These are phyloP conservation scores for Neopestalotiopsis rosae DNA, from an alignment of 2,329 filamentous ascomycete species.

Conservation along the genomic window DNA sequence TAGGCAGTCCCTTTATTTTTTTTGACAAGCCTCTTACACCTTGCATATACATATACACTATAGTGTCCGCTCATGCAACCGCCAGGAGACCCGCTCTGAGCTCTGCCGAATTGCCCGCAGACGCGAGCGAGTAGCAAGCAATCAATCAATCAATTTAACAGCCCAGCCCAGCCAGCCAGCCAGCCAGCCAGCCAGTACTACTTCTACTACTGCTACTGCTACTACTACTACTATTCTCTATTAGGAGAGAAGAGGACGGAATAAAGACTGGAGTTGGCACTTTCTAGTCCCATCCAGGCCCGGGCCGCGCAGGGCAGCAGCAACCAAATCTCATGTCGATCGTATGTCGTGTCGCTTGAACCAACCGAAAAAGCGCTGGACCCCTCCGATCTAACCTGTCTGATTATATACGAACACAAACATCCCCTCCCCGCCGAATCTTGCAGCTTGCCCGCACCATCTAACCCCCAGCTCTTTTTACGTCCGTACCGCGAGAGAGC, in stretches of 20 bases:
- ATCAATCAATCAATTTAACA: too few relatives aligned
- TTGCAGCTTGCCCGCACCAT: conserved; percentile 30
- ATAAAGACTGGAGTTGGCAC: neutral
- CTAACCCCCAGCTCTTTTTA: conserved; percentile 27
- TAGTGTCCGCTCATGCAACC: neutral
- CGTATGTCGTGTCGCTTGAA: conserved; percentile 20
- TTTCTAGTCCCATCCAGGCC: neutral
- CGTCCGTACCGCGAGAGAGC: conserved; percentile 28
- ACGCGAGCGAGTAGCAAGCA: neutral
- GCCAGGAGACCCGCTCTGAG: conserved; percentile 3
- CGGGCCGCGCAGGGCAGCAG: neutral
- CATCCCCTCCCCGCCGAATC: conserved; percentile 22
- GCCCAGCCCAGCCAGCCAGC: neutral
- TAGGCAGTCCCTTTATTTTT: neutral
- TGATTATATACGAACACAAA: conserved; percentile 37
- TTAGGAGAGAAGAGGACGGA: neutral
- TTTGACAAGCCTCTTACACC: neutral
- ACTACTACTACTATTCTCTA: too few relatives aligned
- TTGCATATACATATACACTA: neutral
- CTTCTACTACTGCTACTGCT: too few relatives aligned
- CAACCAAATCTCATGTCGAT: conserved; percentile 13
- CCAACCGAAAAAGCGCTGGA: neutral
- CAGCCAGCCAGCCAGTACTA: conserved; percentile 1
- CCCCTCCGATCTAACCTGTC: neutral
- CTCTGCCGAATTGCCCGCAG: conserved; percentile 1